Base-by-base conservation (phyloP, 805 yeast species). In the Pichia paraexigua region DNA sequence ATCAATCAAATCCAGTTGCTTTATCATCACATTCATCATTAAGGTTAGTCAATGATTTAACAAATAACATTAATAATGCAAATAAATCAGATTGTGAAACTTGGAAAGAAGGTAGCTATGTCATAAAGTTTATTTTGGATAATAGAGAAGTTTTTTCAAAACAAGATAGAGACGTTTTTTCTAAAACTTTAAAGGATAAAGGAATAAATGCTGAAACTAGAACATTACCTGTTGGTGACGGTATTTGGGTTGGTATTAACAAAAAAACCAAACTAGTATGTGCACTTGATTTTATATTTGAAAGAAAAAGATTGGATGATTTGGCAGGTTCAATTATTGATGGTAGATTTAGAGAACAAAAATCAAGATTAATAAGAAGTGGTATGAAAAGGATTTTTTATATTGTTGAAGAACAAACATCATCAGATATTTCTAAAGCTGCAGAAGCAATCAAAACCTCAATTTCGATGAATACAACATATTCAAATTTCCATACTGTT, bases 301-400 rank as follows among this genome's bases (percentile, higher is more conserved):
- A 94, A 69, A 74, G 99, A 40, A 94, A 94, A 67, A 71, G 97
- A 51, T 67, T 91, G 43, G 95, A 88, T 62, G 99, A 94, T 72
- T 75, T 94, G 60, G 85, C 85, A 0, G 62, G 73, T 35, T 87
- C 96, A 48, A 89, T 94, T 45, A 76, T 78, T 53, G 99, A 94
- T 67, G 96, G 96, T 2, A 70, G 99, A 47, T 90, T 85, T 60
- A 73, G 75, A 50, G 99, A 94, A 63, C 99, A 94, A 63, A 91
- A 92, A 62, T 69, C 75, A 18, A 75, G 99, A 49, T 71, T 94
- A 52, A 75, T 75, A 47, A 77, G 83, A 63, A 77, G 94, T 0
- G 89, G 87, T 0, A 70, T 91, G 61, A 70, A 71, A 20, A 76
- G 86, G 56, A 78, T 84, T 20, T 82, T 80, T 57, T 94, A 94